Conservation (phyloP, 108 stramenopile genomes). For the Craspedostauros australis region DNA sequence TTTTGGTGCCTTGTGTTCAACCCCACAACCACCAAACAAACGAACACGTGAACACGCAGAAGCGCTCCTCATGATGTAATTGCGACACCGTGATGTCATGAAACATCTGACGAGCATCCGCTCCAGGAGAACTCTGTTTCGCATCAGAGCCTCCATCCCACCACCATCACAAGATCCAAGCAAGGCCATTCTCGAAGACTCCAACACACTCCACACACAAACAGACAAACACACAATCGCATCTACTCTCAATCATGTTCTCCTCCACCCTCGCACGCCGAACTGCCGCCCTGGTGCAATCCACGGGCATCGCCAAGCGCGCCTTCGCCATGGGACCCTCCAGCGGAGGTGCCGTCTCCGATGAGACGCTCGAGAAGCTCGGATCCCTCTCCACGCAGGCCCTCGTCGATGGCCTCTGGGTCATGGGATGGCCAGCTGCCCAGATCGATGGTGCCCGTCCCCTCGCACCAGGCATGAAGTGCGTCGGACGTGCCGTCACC, state of each 20-base stretch:
- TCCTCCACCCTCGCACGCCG: constrained; percentile 19
- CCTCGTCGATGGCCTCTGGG: constrained; percentile 87
- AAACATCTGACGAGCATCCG: too few species aligned
- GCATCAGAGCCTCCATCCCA: too few species aligned
- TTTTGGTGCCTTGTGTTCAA: too few species aligned
- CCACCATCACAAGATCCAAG: too few species aligned
- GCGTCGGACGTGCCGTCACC: constrained; percentile 82
- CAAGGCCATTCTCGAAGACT: too few species aligned
- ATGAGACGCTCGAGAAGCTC: constrained; percentile 71
- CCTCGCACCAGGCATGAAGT: constrained; percentile 62
- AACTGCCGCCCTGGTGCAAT: constrained; percentile 3
- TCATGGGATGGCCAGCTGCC: constrained; percentile 86
- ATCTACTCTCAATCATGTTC: constrained; percentile 11
- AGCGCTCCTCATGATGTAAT: too few species aligned
- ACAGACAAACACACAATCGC: not conserved
- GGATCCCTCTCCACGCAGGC: constrained; percentile 80
- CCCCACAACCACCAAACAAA: too few species aligned
- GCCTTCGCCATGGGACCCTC: constrained; percentile 73
- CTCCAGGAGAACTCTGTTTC: too few species aligned
- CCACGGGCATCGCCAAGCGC: constrained; percentile 15
- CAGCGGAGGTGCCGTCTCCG: constrained; percentile 58
- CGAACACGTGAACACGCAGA: too few species aligned
- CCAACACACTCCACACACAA: too few species aligned
- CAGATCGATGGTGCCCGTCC: constrained; percentile 81
- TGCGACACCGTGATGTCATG: too few species aligned